Percentiles rank a stretch among this genome's conserved stretches.
Conservation (phyloP, 2,329 filamentous ascomycete species). For the Macrophomina pseudophaseolina region DNA sequence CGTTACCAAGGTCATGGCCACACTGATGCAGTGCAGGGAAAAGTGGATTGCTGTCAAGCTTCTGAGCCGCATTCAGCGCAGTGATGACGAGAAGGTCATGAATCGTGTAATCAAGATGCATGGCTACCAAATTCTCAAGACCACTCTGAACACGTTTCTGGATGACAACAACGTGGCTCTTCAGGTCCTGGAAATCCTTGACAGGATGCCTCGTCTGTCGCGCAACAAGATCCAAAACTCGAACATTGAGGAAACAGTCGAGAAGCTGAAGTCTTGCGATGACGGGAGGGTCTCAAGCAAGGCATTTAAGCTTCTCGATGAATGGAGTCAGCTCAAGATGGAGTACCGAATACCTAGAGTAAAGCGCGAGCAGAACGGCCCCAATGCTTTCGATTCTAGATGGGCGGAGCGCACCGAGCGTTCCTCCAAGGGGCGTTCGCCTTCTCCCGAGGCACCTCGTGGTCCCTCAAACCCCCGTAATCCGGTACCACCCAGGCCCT, state of each 20-base stretch:
- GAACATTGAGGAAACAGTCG: constrained; percentile 85
- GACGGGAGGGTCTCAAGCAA: constrained; percentile 77
- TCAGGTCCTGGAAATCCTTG: constrained; percentile 87
- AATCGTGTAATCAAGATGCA: constrained; percentile 94
- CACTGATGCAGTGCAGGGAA: constrained; percentile 96
- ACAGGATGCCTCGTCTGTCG: constrained; percentile 86
- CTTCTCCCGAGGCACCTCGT: constrained; percentile 51
- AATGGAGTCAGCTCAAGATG: constrained; percentile 88
- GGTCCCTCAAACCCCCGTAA: constrained; percentile 51
- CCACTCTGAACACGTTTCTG: constrained; percentile 80
- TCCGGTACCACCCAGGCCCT: constrained; percentile 62
- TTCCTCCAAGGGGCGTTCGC: constrained; percentile 55
- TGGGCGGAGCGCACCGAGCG: constrained; percentile 65
- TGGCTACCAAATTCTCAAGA: constrained; percentile 93
- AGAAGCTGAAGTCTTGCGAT: constrained; percentile 68
- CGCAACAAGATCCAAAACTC: constrained; percentile 97
- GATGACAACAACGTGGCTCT: constrained; percentile 89
- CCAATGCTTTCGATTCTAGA: constrained; percentile 55
- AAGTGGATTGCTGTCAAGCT: constrained; percentile 99
- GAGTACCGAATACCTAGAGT: constrained; percentile 92
- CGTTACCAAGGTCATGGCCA: constrained; percentile 93
- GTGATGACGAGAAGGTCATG: constrained; percentile 83
- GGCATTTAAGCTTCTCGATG: constrained; percentile 73
- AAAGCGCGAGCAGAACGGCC: constrained; percentile 72
- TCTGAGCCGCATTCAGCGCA: constrained; percentile 83